Conservation (phyloP, 129 eudicot species). For the sunflower (Helianthus annuus) region DNA sequence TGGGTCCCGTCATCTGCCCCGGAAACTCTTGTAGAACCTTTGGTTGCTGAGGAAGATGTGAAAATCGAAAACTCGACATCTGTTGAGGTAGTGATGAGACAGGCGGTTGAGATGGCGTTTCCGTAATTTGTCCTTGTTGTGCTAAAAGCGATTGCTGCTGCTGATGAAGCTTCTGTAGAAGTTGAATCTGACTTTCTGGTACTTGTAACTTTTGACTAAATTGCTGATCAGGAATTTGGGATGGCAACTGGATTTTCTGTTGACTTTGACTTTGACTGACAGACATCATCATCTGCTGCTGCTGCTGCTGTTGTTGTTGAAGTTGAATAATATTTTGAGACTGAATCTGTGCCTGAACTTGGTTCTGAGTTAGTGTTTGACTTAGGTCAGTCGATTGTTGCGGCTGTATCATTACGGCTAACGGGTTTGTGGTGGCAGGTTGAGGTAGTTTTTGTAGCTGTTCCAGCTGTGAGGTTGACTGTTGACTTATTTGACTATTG, state of each 20-base stretch:
- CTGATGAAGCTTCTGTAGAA: conserved; percentile 80
- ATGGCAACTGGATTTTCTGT: conserved; percentile 48
- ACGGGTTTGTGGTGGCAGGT: conserved; percentile 46
- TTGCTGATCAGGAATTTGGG: conserved; percentile 56
- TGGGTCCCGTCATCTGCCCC: conserved; percentile 42
- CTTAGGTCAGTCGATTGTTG: conserved; percentile 56
- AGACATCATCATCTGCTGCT: conserved; percentile 32
- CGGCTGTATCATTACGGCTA: conserved; percentile 64
- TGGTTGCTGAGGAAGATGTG: conserved; percentile 53
- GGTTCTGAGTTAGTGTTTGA: conserved; percentile 53
- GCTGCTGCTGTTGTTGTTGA: conserved; percentile 30
- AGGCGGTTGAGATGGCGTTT: conserved; percentile 49
- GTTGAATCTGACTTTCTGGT: conserved; percentile 70
- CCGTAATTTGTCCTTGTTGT: conserved; percentile 55
- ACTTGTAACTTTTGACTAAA: conserved; percentile 52
- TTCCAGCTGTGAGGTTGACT: conserved; percentile 55
- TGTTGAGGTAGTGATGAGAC: conserved; percentile 54
- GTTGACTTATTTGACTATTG: conserved; percentile 27
- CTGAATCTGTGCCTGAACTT: conserved; percentile 61
- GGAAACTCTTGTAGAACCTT: conserved; percentile 54
- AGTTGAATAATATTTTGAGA: conserved; percentile 54
- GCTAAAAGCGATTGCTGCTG: conserved; percentile 71
- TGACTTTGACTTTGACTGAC: conserved; percentile 50
- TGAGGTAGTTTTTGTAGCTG: conserved; percentile 68
- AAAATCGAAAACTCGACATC: conserved; percentile 47